A percentile compares a stretch with the other conserved stretches of the same genome.
Conservation (phyloP, 306 rosid genomes). For the Quercus ilex region DNA sequence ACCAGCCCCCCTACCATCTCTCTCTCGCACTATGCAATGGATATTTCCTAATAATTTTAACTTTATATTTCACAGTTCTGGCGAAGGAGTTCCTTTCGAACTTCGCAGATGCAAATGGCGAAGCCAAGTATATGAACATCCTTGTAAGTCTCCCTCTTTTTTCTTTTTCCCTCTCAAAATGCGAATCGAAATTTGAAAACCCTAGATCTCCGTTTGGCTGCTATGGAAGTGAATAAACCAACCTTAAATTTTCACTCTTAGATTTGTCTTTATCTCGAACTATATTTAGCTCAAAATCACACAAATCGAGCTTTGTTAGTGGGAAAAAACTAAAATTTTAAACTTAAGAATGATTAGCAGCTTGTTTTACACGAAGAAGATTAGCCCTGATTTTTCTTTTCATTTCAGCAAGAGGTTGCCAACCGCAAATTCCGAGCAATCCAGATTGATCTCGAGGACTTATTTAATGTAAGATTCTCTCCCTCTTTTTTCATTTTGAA, state of each 20-base stretch:
- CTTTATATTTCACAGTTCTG: constrained; percentile 35
- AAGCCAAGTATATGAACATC: constrained; percentile 67
- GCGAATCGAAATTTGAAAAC: neutral
- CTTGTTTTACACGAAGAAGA: neutral
- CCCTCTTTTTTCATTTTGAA: neutral
- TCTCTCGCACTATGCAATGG: neutral
- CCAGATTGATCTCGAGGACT: constrained; percentile 80
- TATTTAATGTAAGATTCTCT: constrained; percentile 48
- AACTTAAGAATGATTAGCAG: neutral
- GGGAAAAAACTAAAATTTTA: neutral
- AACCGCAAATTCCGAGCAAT: constrained; percentile 74
- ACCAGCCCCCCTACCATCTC: neutral
- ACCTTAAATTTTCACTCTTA: neutral
- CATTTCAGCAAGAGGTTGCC: constrained; percentile 82
- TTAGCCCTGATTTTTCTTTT: constrained; percentile 12
- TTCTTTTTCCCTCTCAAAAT: neutral
- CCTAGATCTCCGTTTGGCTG: constrained; percentile 14
- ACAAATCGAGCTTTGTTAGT: neutral
- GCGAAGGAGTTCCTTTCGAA: constrained; percentile 78
- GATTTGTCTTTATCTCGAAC: neutral
- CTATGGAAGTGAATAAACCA: neutral
- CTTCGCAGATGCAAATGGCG: constrained; percentile 68
- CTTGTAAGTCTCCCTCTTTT: constrained; percentile 43
- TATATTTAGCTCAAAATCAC: neutral
- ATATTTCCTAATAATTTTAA: neutral